Base-by-base conservation (phyloP, 2,329 filamentous ascomycete species). In the Scedosporium dehoogii region DNA sequence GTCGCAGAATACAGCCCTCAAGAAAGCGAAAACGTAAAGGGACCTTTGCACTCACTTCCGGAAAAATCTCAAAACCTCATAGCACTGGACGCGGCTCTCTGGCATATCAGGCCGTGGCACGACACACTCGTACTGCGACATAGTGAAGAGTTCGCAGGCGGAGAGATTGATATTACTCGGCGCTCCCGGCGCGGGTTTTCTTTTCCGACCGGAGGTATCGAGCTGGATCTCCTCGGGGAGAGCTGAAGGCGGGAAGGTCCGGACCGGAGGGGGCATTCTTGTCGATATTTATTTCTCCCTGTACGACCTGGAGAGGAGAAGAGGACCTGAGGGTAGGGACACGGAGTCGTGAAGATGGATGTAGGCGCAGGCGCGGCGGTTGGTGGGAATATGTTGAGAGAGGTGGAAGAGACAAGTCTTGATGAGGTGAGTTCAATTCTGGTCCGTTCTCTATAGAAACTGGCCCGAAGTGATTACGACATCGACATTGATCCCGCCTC, bases 81-180 rank as follows among this genome's bases (percentile, higher is more conserved):
- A 82, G 70, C 85, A 88, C 63, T 73, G 72, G 55, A 85, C 80
- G 0, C 76, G 71, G 62, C 81, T 81, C 63, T 81, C 71, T 59
- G 68, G 70, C 42, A 71, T 69, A 57, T 76, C 72, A 14, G 82
- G 80, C 60, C 77, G 69, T 66, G 80, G 74, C 53, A 87, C 79
- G 65, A 78, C 72, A 70, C 85, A 88, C 51, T 81, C 77, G 72
- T 85, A 87, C 74, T 87, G 85, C 70, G 84, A 68, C 76, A 87
- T 79, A 68, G 78, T 76, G 63, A 85, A 70, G 63, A 87, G 75
- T 69, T 83, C 78, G 72, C 85, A 87, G 53, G 75, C 74, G 18
- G 75, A 73, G 57, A 87, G 74, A 62, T 86, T 78, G 65, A 86
- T 74, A 58, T 75, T 65, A 67, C 67, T 16, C 5, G 58, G 66